These are phyloP conservation scores for Aspergillus mulundensis DNA, from an alignment of 495 filamentous ascomycete species.

Conservation along the genomic window DNA sequence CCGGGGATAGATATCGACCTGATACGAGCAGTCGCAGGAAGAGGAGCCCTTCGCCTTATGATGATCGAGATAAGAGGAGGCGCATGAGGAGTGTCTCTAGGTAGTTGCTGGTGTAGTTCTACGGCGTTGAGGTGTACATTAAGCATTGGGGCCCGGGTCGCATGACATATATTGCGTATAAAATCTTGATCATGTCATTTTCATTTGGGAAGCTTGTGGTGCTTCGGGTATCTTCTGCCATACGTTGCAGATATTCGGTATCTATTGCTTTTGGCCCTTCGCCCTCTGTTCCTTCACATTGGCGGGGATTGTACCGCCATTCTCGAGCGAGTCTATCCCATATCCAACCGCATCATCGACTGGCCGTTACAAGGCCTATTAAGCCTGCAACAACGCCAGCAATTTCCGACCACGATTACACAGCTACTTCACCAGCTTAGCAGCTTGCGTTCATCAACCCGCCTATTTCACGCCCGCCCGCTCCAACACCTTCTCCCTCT, in stretches of 20 bases:
- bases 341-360: neutral
- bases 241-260: neutral
- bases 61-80: constrained; percentile 65
- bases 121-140: constrained; percentile 6
- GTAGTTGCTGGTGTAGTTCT: constrained; percentile 7
- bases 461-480: constrained; percentile 45
- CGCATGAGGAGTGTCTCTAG: constrained; percentile 47
- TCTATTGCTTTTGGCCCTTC: too few species aligned
- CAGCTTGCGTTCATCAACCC: neutral
- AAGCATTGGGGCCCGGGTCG: neutral
- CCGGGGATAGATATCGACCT: constrained; percentile 42
- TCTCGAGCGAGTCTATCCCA: neutral
- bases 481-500: constrained; percentile 74
- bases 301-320: neutral
- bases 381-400: neutral
- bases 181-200: neutral
- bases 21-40: constrained; percentile 48
- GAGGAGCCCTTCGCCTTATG: constrained; percentile 59
- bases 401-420: neutral
- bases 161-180: constrained; percentile 4
- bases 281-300: too few species aligned
- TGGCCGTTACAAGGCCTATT: neutral
- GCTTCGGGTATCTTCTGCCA: constrained; percentile 6
- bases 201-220: neutral
- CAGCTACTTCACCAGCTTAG: neutral